Evolutionary conservation across 2,329 filamentous ascomycete genomes (phyloP).

Genomic region (Diplodia sapinea): DNA sequence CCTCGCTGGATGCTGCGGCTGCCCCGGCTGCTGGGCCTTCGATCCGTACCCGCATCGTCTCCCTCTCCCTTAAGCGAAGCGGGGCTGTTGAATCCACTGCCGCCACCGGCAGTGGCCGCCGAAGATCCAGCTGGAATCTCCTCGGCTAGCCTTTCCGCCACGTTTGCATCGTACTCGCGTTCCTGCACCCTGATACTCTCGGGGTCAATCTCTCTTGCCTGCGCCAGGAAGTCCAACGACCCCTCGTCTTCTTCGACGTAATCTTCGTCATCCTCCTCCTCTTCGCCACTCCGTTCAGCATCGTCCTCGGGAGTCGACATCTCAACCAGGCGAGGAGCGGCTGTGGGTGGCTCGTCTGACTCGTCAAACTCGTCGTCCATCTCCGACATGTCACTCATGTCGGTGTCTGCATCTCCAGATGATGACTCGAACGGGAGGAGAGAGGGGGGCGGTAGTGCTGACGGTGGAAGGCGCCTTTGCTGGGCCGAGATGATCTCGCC

Average conservation of each 20-base stretch:
- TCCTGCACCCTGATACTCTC: conserved; percentile 49
- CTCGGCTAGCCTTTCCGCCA: conserved; percentile 56
- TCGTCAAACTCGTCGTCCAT: conserved; percentile 42
- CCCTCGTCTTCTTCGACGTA: conserved; percentile 45
- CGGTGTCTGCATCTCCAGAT: conserved; percentile 44
- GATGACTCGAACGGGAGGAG: conserved; percentile 50
- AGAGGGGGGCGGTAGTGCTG: conserved; percentile 52
- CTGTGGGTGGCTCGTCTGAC: conserved; percentile 32
- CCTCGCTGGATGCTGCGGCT: conserved; percentile 32
- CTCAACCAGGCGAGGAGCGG: conserved; percentile 38
- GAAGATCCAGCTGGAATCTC: conserved; percentile 57
- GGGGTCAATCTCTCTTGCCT: conserved; percentile 52
- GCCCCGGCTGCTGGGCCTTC: conserved; percentile 15
- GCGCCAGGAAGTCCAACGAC: conserved; percentile 54
- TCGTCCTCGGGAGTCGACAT: conserved; percentile 2
- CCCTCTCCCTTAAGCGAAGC: background rate
- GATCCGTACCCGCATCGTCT: conserved; percentile 1
- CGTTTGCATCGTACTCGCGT: conserved; percentile 54
- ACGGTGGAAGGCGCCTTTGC: conserved; percentile 64
- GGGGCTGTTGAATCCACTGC: conserved; percentile 55
- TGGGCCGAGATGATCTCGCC: conserved; percentile 64
- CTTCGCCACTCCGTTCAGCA: conserved; percentile 34
- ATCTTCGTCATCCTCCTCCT: conserved; percentile 41
- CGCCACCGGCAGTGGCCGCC: conserved; percentile 56
- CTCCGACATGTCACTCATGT: conserved; percentile 42